Base-by-base conservation (phyloP, 179 eudicot genomes). In the Spergularia azorica region DNA sequence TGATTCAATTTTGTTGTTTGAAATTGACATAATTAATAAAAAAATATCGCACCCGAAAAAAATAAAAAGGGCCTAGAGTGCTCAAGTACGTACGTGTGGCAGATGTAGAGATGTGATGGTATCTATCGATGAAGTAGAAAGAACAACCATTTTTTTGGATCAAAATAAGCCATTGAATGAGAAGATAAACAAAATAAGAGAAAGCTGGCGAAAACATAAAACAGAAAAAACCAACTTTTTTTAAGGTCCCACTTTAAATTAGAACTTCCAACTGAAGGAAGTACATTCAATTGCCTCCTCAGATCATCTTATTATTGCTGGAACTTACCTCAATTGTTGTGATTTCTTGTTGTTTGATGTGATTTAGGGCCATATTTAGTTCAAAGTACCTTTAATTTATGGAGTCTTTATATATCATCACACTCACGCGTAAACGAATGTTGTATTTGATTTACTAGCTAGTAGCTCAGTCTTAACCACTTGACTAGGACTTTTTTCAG, bases 161-260 rank as follows among this genome's bases (percentile, higher is more conserved):
- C 57, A 59, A 75, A 69, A 74, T 12, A 63, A 74, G 67, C 61
- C 71, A 76, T 17, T 80, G 58, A 69, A 71, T 50, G 77, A 64
- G 76, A 56, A 46, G 67, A 32, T 63, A 66, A 65, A 39, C 9
- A 48, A 71, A 56, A 58, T 0, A 65, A 26, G 76, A 76, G 76
- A 65, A 80, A 80, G n/a, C 65, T 54, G 69, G 63, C 76, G 66
- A 61, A 71, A 76, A 66, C 80, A 71, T 71, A 80, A 80, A 80
- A 76, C 80, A 80, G 83, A 80, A 80, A 80, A 60, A 50, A 71
- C 67, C 83, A 80, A 80, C 57, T 43, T 5, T 54, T 5, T 62
- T 59, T 65, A 64, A 62, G 83, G 77, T 32, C 83, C 83, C 83
- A 76, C 76, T 63, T 2, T 1, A 76, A 76, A 58, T 76, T 76